phyloP scores from a whole-genome alignment of 805 yeast species.

The Tetrapisispora namnaoensis region DNA sequence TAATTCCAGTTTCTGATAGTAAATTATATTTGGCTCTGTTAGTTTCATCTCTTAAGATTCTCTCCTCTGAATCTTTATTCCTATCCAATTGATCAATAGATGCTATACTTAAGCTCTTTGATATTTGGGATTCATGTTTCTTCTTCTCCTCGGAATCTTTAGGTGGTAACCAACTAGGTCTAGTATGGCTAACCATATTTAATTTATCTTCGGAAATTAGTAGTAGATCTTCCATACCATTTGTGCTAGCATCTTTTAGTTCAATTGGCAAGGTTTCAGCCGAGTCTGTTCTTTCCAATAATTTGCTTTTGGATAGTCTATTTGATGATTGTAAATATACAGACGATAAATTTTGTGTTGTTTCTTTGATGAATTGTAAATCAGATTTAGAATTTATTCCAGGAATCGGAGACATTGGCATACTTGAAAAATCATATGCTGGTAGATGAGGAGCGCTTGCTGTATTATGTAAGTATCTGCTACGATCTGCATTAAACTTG shows the following conservation, averaged over 20 bases:
- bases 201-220: slow-evolving; percentile 55
- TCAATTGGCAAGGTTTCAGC: slow-evolving; percentile 32
- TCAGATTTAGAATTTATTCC: slow-evolving; percentile 29
- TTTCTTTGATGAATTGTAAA: slow-evolving; percentile 25
- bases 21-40: slow-evolving; percentile 22
- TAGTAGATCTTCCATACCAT: slow-evolving; percentile 47
- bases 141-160: slow-evolving; percentile 41
- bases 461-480: background rate
- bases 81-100: slow-evolving; percentile 25
- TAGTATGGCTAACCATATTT: slow-evolving; percentile 43
- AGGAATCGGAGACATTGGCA: slow-evolving; percentile 44
- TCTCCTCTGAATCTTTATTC: slow-evolving; percentile 23
- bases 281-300: slow-evolving; percentile 30
- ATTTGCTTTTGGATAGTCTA: slow-evolving; percentile 29
- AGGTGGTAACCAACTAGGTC: slow-evolving; percentile 68
- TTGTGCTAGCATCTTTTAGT: slow-evolving; percentile 29
- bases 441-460: background rate
- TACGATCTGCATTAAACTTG: no score
- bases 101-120: slow-evolving; percentile 27
- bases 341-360: slow-evolving; percentile 33
- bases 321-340: slow-evolving; percentile 34
- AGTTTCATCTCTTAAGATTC: slow-evolving; percentile 20
- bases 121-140: slow-evolving; percentile 46
- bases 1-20: slow-evolving; percentile 25
- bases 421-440: slow-evolving; percentile 8